Base-by-base conservation (phyloP, 306 rosid genomes). In the Herpetospermum pedunculosum region DNA sequence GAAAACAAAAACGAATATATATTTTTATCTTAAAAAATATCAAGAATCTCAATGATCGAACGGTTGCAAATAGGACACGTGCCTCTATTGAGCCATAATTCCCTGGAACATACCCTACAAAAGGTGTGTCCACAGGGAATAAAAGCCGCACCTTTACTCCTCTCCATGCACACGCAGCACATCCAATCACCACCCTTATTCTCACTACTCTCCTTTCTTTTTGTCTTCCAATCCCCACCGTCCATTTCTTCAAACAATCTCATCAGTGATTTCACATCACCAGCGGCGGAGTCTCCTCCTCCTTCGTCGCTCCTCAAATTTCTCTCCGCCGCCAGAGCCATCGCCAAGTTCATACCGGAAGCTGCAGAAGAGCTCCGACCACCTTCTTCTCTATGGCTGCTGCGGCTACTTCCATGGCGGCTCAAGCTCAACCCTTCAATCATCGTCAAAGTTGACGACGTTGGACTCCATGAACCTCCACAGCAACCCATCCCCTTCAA, bases 151-250 rank as follows among this genome's bases (percentile, higher is more conserved):
- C 83, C 83, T 68, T 80, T 80, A 75, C 44, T 75, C 44, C 73
- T 70, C 37, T 80, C 83, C 83, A 57, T 80, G 79, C 83, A 80
- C 8, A 80, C 83, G 79, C 83, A 75, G 32, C 83, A 80, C 74
- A 71, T 32, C 83, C 83, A 80, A 76, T 76, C 83, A 48, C 57
- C 83, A 48, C 57, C 59, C 13, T 52, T 70, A 9, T 15, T 35
- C 43, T 38, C 40, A 43, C 23, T 23, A 43, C 23, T 23, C 4
- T 58, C 58, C 79, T 55, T 75, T 46, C 78, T 67, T 69, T 44
- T 67, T 15, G 48, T 65, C 50, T 44, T 74, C 82, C 78, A 79
- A 54, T 68, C 76, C 16, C 14, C 72, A 60, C 79, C 82, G 82
- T 79, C 79, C 47, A 71, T 75, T 40, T 80, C 83, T 72, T 80